phyloP scores from a whole-genome alignment of 1,284 basidiomycete genomes.

The Trametes polyzona region DNA sequence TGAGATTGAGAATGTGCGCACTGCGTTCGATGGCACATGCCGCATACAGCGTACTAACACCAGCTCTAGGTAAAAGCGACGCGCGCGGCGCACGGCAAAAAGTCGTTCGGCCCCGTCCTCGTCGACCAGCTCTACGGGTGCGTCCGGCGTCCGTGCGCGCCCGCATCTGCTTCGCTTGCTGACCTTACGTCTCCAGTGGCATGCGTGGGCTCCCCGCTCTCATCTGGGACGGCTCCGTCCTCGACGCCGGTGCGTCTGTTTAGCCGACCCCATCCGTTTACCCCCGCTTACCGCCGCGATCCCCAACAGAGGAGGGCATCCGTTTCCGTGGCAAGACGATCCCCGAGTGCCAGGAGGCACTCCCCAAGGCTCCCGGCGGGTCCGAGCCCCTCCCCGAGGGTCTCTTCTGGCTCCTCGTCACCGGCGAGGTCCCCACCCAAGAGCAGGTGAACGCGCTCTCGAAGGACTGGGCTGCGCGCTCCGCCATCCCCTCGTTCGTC shows the following conservation, averaged over 20 bases:
- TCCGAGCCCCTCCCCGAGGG: slow-evolving; percentile 91
- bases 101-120: slow-evolving; percentile 86
- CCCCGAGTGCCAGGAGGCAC: slow-evolving; percentile 83
- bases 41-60: background rate
- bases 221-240: slow-evolving; percentile 96
- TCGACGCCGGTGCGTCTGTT: slow-evolving; percentile 75
- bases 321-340: slow-evolving; percentile 95
- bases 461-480: slow-evolving; percentile 91
- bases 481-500: slow-evolving; percentile 88
- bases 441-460: slow-evolving; percentile 88
- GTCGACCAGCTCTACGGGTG: slow-evolving; percentile 92
- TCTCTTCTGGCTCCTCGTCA: slow-evolving; percentile 95
- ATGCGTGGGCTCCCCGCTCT: slow-evolving; percentile 90
- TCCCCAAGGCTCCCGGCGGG: slow-evolving; percentile 90
- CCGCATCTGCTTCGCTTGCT: background rate
- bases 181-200: slow-evolving; percentile 58
- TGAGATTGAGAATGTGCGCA: slow-evolving; percentile 80
- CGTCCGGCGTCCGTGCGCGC: slow-evolving; percentile 27
- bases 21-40: slow-evolving; percentile 5
- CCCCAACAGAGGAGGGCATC: slow-evolving; percentile 85
- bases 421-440: slow-evolving; percentile 88
- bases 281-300: background rate
- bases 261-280: slow-evolving; percentile 2
- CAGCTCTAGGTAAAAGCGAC: slow-evolving; percentile 75
- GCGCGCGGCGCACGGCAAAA: slow-evolving; percentile 85